Evolutionary conservation across 1,284 basidiomycete genomes (phyloP).

Genomic region (Pseudozyma thailandica): DNA sequence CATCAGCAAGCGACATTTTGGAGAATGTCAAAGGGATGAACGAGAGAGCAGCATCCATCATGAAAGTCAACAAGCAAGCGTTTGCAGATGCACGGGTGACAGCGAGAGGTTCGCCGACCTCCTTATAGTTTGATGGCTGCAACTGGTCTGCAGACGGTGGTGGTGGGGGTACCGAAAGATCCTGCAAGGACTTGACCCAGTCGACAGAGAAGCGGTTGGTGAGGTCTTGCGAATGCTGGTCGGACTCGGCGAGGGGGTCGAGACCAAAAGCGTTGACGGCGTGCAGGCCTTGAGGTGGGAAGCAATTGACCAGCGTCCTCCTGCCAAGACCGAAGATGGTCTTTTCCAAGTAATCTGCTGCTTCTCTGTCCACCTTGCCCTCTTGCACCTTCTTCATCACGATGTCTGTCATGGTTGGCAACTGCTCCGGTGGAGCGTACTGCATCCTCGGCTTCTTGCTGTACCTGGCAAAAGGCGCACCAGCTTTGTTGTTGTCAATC

Average conservation of each 20-base stretch:
- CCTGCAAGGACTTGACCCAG: constrained; percentile 33
- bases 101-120: constrained; percentile 13
- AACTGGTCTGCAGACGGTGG: constrained; percentile 5
- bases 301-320: constrained; percentile 4
- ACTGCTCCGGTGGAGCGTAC: constrained; percentile 23
- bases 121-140: constrained; percentile 6
- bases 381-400: constrained; percentile 31
- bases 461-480: constrained; percentile 37
- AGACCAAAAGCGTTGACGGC: constrained; percentile 26
- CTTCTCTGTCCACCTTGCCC: constrained; percentile 22
- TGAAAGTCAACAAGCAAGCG: constrained; percentile 31
- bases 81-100: constrained; percentile 28
- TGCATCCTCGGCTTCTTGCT: constrained; percentile 29
- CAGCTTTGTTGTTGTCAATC: constrained; percentile 22
- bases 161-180: constrained; percentile 9
- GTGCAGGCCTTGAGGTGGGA: constrained; percentile 35
- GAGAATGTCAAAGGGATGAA: constrained; percentile 62
- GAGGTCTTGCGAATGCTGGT: constrained; percentile 21
- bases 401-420: constrained; percentile 19
- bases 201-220: constrained; percentile 41
- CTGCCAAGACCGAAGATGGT: constrained; percentile 33
- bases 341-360: constrained; percentile 24
- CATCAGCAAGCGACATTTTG: constrained; percentile 42
- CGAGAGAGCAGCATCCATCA: constrained; percentile 57
- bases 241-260: constrained; percentile 24